phyloP scores from a whole-genome alignment of 139 green algal species.

The Coccomyxa sp. region DNA sequence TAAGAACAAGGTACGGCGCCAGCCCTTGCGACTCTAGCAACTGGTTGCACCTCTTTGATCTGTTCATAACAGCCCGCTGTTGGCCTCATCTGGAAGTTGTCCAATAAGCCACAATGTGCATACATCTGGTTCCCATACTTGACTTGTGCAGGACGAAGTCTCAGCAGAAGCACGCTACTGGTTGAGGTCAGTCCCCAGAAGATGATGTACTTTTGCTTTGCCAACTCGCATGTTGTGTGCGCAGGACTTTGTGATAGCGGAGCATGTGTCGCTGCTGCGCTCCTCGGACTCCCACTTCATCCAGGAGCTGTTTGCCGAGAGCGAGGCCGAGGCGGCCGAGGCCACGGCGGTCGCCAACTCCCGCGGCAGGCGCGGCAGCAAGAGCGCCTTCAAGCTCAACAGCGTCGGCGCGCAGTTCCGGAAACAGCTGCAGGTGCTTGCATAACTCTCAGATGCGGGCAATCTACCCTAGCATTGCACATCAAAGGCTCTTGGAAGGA shows the following conservation, averaged over 20 bases:
- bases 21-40: no score
- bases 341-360: constrained; percentile 3
- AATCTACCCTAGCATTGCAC: no score
- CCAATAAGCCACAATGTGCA: neutral
- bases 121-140: neutral
- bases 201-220: no score
- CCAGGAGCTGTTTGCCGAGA: constrained; percentile 27
- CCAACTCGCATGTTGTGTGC: no score
- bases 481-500: no score
- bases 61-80: no score
- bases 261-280: constrained; percentile 64
- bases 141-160: neutral
- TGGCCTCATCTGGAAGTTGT: neutral
- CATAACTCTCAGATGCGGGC: no score
- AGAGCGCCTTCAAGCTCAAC: constrained; percentile 43
- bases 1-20: constrained; percentile 66
- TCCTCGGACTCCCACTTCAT: constrained; percentile 17
- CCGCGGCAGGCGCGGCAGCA: constrained; percentile 7
- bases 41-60: no score
- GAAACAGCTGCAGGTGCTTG: constrained; percentile 54
- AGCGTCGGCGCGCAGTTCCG: constrained; percentile 71
- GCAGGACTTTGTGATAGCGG: constrained; percentile 69
- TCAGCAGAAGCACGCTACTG: neutral
- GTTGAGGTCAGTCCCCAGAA: no score
- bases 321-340: constrained; percentile 35